Base-by-base conservation (phyloP, 257 asterid genomes). In the Asclepias syriaca region DNA sequence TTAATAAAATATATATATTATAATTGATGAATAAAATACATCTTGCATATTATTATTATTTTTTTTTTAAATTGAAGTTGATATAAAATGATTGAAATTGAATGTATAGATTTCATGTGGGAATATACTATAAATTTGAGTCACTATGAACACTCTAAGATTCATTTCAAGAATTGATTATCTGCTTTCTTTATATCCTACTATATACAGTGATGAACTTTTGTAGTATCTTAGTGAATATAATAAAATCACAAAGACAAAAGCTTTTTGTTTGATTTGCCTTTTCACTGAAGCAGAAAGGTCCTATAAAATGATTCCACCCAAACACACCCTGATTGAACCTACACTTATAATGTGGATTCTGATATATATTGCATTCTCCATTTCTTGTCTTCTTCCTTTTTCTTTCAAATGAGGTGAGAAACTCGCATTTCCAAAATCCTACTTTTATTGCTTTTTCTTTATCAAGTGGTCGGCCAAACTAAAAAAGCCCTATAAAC, bases 221-320 rank as follows among this genome's bases (percentile, higher is more conserved):
- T 3, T 34, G 39, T 34, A 34, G 3, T 34, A 34, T 3, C 6
- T 34, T 34, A 34, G 39, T 34, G 3, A 34, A 34, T 34, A 29
- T 29, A 29, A 29, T 51, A 29, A 21, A 40, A 51, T 27, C n/a
- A 9, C 18, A 8, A 69, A 32, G 21, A 11, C 22, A 1, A 40
- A 45, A 66, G 13, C 5, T 70, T 53, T 34, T 37, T 15, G 19
- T 70, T 57, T 34, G 54, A 1, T 67, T 48, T 39, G 27, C 43
- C 66, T 70, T 56, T 39, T 37, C 55, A 43, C 24, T 56, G 18
- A 10, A 56, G 22, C 32, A 55, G 24, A 70, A 57, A 6, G 53
- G 19, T 39, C 40, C 45, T 0, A 58, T 58, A 56, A 71, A 56
- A n/a, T n/a, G n/a, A 43, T 59, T 58, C 75, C 75, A 57, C 75